A percentile compares a stretch with the other conserved stretches of the same genome.
Evolutionary conservation across 176 grass and related monocot genomes (phyloP).

Genomic region (Triticum timopheevii): DNA sequence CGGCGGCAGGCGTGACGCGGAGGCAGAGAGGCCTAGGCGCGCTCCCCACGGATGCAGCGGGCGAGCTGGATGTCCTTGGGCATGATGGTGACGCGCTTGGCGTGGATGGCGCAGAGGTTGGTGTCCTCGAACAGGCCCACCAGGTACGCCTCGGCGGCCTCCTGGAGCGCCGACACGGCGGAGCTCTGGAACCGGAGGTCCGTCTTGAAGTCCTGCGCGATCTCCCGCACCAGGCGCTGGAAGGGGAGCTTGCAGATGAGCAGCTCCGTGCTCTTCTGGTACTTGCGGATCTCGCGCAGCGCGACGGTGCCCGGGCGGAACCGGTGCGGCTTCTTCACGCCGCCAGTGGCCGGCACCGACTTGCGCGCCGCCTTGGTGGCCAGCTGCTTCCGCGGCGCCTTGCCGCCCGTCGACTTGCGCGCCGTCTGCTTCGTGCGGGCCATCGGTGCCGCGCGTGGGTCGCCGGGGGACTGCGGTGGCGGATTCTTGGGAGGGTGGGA

Average conservation of each 20-base stretch:
- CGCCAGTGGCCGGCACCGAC: constrained; percentile 70
- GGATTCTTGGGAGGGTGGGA: neutral
- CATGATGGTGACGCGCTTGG: constrained; percentile 69
- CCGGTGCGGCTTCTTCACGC: constrained; percentile 87
- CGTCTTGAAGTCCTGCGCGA: constrained; percentile 91
- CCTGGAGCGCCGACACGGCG: constrained; percentile 68
- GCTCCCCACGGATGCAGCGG: constrained; percentile 55
- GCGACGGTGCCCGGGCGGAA: constrained; percentile 66
- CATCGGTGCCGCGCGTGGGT: constrained; percentile 15
- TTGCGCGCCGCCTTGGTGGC: constrained; percentile 88
- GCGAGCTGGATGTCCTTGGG: constrained; percentile 78
- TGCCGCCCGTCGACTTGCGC: constrained; percentile 74
- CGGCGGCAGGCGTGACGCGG: no score
- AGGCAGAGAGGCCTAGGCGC: neutral
- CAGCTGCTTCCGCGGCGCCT: constrained; percentile 85
- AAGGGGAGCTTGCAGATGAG: constrained; percentile 87
- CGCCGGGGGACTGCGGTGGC: neutral
- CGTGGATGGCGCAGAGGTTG: constrained; percentile 68
- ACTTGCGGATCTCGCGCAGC: constrained; percentile 79
- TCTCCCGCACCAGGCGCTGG: constrained; percentile 82
- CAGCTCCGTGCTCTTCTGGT: constrained; percentile 95
- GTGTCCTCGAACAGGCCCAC: constrained; percentile 73
- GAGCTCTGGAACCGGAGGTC: constrained; percentile 81
- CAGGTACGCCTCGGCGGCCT: constrained; percentile 86
- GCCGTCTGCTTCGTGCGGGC: constrained; percentile 91